A percentile compares a stretch with the other conserved stretches of the same genome.
These are phyloP conservation scores for Euphorbia tirucalli DNA, from an alignment of 345 rosid genomes.

Conservation along the genomic window DNA sequence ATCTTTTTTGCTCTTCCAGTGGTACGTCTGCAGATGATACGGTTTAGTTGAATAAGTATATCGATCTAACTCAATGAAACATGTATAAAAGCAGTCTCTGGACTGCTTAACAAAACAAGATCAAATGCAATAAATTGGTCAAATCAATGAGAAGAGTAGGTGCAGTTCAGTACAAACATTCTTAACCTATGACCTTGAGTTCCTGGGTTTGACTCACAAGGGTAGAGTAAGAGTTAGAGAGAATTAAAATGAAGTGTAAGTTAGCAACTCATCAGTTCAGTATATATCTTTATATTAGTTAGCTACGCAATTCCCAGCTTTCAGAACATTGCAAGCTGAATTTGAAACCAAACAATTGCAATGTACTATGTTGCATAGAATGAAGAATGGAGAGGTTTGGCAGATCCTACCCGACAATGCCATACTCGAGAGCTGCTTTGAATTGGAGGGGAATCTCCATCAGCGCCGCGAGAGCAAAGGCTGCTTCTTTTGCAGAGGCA, in stretches of 20 bases:
- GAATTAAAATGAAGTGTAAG: no score
- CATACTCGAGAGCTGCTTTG: slow-evolving; percentile 24
- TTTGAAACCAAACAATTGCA: not conserved
- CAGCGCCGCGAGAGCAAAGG: slow-evolving; percentile 29
- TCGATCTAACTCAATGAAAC: not conserved
- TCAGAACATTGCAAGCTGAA: not conserved
- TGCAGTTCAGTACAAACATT: no score
- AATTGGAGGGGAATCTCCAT: slow-evolving; percentile 30
- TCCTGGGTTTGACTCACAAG: no score
- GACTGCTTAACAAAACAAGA: no score
- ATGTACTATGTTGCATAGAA: not conserved
- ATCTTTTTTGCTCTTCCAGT: slow-evolving; percentile 51
- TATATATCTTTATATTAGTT: no score
- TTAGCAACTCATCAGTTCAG: no score
- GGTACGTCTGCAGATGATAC: slow-evolving; percentile 32
- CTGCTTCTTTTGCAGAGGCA: slow-evolving; percentile 23
- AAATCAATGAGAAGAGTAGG: no score
- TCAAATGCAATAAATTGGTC: no score
- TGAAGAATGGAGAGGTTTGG: not conserved
- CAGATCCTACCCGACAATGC: slow-evolving; percentile 19
- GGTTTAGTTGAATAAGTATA: not conserved
- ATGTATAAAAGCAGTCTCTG: no score
- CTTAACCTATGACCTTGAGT: no score
- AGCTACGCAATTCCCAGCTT: not conserved
- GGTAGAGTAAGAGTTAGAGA: no score